Evolutionary conservation across 768 basidiomycete species (phyloP), one percentile per base, ranked within the genome.

Genomic region (Rhodocollybia butyracea): DNA sequence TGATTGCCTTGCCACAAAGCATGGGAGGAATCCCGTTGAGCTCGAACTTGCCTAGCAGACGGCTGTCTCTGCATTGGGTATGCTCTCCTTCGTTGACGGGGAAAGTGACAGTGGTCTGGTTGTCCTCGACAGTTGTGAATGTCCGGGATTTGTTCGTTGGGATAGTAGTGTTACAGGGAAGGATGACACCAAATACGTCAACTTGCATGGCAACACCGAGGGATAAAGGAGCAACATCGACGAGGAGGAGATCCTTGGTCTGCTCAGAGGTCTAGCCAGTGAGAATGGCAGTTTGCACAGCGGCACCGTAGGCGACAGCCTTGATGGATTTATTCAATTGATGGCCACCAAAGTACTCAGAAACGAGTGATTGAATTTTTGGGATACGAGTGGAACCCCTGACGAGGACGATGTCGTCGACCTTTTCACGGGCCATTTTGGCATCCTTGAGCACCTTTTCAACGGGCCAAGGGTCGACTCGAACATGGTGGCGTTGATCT

Each of bases 121-220:
- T 99, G 82, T 99, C 97, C 84, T 99, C 97, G 61, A 99, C 97
- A 53, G 97, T 99, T 64, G 97, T 99, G 84, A 99, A 99, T 48
- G 91, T 91, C 69, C 97, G 84, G 36, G 94, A 95, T 80, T 98
- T 99, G 86, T 95, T 98, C 71, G 96, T 94, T 55, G 97, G 97
- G 74, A 99, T 98, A 66, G 96, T 94, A 61, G 97, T 98, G 83
- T 99, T 99, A 65, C 97, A 91, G 69, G 96, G 96, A 65, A 99
- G 94, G 68, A 99, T 97, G 60, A 98, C 90, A 80, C 97, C 97
- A 74, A 99, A 99, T 70, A 99, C 92, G 71, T 99, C 97, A 68
- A 97, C 97, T 75, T 99, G 97, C 97, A 99, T 99, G 73, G 97
- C 97, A 63, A 99, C 97, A 88, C 96, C 96, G 66, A 99, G 90